Percentiles rank a stretch among this genome's conserved stretches.
These are phyloP conservation scores for Entomortierella lignicola DNA, from an alignment of 192 early-diverging fungal genomes.

Conservation along the genomic window DNA sequence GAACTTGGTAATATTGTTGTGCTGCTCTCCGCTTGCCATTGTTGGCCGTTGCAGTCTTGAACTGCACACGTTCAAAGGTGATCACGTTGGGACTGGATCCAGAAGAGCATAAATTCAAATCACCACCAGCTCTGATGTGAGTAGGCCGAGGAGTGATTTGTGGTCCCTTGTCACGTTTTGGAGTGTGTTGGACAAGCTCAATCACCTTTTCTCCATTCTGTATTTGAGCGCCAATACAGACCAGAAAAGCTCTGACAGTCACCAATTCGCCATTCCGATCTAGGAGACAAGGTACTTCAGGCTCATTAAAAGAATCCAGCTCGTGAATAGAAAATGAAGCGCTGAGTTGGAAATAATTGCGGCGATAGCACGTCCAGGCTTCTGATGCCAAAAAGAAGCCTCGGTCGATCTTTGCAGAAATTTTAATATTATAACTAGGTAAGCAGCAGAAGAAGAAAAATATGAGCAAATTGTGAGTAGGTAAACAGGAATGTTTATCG, in stretches of 20 bases:
- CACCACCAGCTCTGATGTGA: conserved; percentile 68
- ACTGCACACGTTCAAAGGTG: conserved; percentile 95
- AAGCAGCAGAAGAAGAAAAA: not conserved
- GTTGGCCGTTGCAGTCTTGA: conserved; percentile 96
- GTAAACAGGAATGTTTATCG: no score
- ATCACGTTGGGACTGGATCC: conserved; percentile 62
- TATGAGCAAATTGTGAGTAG: no score
- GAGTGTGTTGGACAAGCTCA: conserved; percentile 88
- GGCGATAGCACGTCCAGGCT: conserved; percentile 95
- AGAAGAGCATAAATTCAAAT: conserved; percentile 57
- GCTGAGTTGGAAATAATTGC: conserved; percentile 94
- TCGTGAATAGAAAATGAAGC: conserved; percentile 69
- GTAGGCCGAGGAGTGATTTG: conserved; percentile 76
- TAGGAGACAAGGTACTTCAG: conserved; percentile 75
- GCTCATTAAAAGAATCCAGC: conserved; percentile 51
- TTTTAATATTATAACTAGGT: conserved; percentile 64
- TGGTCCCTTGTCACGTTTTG: conserved; percentile 95
- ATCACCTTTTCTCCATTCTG: conserved; percentile 79
- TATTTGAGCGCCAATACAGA: conserved; percentile 83
- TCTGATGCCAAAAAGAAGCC: conserved; percentile 91
- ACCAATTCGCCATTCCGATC: conserved; percentile 64
- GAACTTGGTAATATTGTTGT: conserved; percentile 93
- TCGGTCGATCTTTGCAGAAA: conserved; percentile 88
- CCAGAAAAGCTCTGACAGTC: conserved; percentile 74
- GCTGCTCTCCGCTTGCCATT: conserved; percentile 93